A percentile compares a stretch with the other conserved stretches of the same genome.
Conservation (phyloP, 2,329 filamentous ascomycete genomes). For the Achaetomium macrosporum region DNA sequence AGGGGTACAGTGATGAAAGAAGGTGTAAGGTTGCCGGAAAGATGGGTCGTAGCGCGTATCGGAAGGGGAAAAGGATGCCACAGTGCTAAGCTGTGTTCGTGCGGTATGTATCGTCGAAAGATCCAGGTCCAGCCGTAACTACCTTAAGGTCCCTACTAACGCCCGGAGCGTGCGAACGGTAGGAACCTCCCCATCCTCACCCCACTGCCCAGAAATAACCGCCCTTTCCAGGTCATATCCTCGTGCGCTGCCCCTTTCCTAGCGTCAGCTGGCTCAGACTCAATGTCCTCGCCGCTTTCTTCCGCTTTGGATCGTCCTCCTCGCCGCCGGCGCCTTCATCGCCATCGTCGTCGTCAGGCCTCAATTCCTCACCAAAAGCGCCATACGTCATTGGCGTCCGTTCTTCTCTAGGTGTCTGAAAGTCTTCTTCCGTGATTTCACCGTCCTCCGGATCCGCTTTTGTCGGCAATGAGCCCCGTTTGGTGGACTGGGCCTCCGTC, state of each 20-base stretch:
- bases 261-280: slow-evolving; percentile 57
- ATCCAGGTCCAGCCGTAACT: too few species aligned
- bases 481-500: neutral
- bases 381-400: slow-evolving; percentile 31
- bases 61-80: too few species aligned
- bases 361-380: slow-evolving; percentile 39
- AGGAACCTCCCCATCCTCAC: too few species aligned
- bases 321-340: slow-evolving; percentile 27
- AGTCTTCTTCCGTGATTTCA: slow-evolving; percentile 40
- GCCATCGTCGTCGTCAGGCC: slow-evolving; percentile 32
- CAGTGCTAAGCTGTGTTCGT: too few species aligned
- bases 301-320: slow-evolving; percentile 31
- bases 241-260: slow-evolving; percentile 31
- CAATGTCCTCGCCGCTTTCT: slow-evolving; percentile 57
- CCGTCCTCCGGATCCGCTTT: slow-evolving; percentile 18
- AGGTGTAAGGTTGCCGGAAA: too few species aligned
- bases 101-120: too few species aligned
- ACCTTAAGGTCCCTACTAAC: too few species aligned
- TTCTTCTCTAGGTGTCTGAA: slow-evolving; percentile 48
- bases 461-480: too few species aligned
- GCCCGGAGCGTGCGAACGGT: too few species aligned
- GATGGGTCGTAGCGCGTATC: too few species aligned
- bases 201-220: neutral
- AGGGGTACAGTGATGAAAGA: neutral
- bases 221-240: slow-evolving; percentile 16